phyloP scores from a whole-genome alignment of 2,329 filamentous ascomycete genomes.

The Aspergillus sclerotialis region DNA sequence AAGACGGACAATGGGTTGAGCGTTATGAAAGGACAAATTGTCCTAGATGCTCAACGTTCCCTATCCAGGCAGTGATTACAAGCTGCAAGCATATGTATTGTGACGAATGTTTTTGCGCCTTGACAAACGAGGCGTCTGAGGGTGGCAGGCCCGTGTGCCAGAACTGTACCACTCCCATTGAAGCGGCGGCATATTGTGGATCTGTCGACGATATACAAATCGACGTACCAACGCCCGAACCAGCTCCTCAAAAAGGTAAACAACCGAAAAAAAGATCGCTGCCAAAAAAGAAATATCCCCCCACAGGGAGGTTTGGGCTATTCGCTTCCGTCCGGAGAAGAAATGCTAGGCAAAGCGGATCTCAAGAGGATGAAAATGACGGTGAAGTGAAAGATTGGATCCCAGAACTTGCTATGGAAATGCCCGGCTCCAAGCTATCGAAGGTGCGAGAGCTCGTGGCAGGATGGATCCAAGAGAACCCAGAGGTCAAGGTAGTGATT shows the following conservation, averaged over 20 bases:
- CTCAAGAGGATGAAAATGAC: constrained; percentile 13
- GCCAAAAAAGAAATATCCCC: too few species aligned
- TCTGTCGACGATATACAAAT: constrained; percentile 4
- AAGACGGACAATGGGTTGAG: constrained; percentile 27
- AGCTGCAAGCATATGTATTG: constrained; percentile 54
- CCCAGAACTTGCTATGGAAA: constrained; percentile 11
- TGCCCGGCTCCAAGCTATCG: constrained; percentile 35
- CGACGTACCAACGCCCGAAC: not conserved
- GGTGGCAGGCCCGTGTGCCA: constrained; percentile 19
- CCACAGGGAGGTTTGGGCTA: not conserved
- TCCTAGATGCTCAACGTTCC: constrained; percentile 34
- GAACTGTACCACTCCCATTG: constrained; percentile 8
- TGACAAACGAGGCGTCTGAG: constrained; percentile 9
- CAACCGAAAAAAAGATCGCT: not conserved
- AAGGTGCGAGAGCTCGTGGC: constrained; percentile 28
- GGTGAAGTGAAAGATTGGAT: constrained; percentile 23
- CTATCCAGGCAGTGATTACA: constrained; percentile 38
- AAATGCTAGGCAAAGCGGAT: constrained; percentile 5
- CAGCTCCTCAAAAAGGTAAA: constrained; percentile 1
- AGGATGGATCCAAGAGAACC: constrained; percentile 37
- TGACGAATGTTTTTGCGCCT: constrained; percentile 35
- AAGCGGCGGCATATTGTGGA: constrained; percentile 8
- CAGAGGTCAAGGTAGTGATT: constrained; percentile 50
- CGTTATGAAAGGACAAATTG: constrained; percentile 33
- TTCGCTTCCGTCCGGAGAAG: not conserved